phyloP scores from a whole-genome alignment of 139 green algal species.

The Spirogloea muscicola region DNA sequence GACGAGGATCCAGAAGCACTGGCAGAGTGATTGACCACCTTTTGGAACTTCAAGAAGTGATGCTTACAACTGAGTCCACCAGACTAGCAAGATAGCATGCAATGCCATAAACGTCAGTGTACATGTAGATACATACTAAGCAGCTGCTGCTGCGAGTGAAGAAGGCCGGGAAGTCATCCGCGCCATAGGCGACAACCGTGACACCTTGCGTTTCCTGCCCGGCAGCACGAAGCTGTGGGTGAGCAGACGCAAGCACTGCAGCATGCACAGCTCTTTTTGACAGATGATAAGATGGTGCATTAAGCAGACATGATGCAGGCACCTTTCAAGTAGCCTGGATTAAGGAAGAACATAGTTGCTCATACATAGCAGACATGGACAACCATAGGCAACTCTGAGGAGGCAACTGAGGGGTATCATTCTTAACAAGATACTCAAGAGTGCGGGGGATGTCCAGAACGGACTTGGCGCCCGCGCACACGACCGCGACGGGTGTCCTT shows the following conservation, averaged over 20 bases:
- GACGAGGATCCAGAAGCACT: not conserved
- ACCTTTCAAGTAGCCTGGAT: too few species aligned
- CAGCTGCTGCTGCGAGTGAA: constrained; percentile 77
- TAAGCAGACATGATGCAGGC: too few species aligned
- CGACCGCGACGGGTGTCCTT: constrained; percentile 80
- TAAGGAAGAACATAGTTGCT: not conserved
- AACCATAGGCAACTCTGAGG: not conserved
- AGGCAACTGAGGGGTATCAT: too few species aligned
- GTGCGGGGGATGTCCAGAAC: constrained; percentile 94
- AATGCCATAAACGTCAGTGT: not conserved
- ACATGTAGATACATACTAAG: constrained; percentile 5
- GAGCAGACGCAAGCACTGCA: too few species aligned
- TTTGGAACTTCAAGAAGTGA: not conserved
- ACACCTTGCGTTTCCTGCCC: constrained; percentile 76
- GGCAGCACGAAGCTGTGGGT: too few species aligned
- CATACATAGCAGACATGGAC: not conserved
- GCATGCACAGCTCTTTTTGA: too few species aligned
- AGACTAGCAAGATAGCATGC: not conserved
- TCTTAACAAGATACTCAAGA: constrained; percentile 84
- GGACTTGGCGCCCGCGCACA: constrained; percentile 95
- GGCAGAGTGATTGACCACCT: not conserved
- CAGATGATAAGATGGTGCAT: too few species aligned
- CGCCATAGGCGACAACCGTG: constrained; percentile 70
- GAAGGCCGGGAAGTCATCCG: constrained; percentile 94
- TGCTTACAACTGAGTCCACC: not conserved